Evolutionary conservation across 352 stramenopile genomes (phyloP), one percentile per base, ranked within the genome.

Genomic region (Stephanocyclus meneghinianus): DNA sequence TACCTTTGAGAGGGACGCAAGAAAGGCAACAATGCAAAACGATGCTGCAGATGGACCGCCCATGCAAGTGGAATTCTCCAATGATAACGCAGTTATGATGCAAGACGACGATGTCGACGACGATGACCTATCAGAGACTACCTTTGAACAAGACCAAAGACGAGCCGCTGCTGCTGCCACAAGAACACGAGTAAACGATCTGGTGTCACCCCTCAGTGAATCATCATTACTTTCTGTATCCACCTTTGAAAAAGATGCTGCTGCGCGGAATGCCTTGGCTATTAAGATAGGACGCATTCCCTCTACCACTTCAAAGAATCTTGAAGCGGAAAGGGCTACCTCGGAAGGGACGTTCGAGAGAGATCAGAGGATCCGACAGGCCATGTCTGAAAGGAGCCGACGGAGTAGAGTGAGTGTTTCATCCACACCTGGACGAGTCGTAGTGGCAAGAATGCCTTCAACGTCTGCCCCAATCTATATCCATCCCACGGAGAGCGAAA

Each of bases 1-100:
- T 42, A 81, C 74, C 1, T 81, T 81, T 61, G 74, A 81, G 61
- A 66, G 61, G 30, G 74, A 81, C 59, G 74, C 74, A n/a, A 51
- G 61, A 37, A 29, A 13, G 26, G 45, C 50, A n/a, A 13, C 21
- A 7, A 42, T 61, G 30, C 13, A 56, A n/a, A n/a, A 44, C 10
- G 42, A 4, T 60, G 51, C 30, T 13, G 53, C 11, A 37, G 42
- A n/a, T 26, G 37, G 4, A 21, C 16, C n/a, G 10, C 45, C 61
- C 1, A 21, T 56, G 32, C 29, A 21, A 65, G 21, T 71, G 11
- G 62, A 45, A 29, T 66, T 67, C 42, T 61, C 26, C 30, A 64
- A 44, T 15, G 55, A 63, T 2, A 21, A 63, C 44, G 55, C 21
- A 45, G 26, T 63, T 16, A 63, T 44, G 30, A 63, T 63, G 55